Conservation (phyloP, 2,329 filamentous ascomycete genomes). For the Botrytis hyacinthi region DNA sequence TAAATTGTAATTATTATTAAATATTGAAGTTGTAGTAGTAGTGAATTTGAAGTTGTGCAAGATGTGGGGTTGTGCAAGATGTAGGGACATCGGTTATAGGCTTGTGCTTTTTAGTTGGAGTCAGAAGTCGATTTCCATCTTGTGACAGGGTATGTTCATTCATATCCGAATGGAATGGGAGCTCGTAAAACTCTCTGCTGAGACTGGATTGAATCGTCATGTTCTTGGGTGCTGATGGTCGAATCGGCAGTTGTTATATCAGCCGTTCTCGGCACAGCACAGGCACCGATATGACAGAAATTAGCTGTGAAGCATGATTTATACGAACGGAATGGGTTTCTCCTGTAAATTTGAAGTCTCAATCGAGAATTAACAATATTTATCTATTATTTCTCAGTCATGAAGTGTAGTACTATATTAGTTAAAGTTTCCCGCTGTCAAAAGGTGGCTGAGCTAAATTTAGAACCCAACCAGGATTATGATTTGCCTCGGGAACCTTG, state of each 20-base stretch:
- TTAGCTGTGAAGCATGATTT: neutral
- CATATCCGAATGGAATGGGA: neutral
- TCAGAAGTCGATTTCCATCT: too few relatives aligned
- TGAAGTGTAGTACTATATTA: neutral
- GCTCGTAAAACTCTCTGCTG: fast-evolving
- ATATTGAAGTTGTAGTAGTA: too few relatives aligned
- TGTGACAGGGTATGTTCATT: neutral
- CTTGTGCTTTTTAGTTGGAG: neutral
- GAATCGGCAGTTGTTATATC: neutral
- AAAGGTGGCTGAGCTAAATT: neutral
- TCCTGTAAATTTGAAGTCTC: neutral
- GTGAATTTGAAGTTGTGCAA: too few relatives aligned
- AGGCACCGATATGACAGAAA: neutral
- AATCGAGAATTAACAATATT: neutral
- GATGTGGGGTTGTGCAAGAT: too few relatives aligned
- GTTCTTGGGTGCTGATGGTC: neutral
- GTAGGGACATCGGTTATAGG: too few relatives aligned
- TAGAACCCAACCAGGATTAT: neutral
- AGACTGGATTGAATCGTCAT: neutral
- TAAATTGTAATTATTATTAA: too few relatives aligned
- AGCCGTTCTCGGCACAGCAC: neutral
- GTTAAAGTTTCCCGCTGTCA: neutral
- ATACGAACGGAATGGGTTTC: neutral
- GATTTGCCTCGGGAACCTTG: neutral
- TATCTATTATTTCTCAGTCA: neutral